These are phyloP conservation scores for Davidsoniella australis DNA, from an alignment of 2,329 filamentous ascomycete genomes.

Conservation along the genomic window DNA sequence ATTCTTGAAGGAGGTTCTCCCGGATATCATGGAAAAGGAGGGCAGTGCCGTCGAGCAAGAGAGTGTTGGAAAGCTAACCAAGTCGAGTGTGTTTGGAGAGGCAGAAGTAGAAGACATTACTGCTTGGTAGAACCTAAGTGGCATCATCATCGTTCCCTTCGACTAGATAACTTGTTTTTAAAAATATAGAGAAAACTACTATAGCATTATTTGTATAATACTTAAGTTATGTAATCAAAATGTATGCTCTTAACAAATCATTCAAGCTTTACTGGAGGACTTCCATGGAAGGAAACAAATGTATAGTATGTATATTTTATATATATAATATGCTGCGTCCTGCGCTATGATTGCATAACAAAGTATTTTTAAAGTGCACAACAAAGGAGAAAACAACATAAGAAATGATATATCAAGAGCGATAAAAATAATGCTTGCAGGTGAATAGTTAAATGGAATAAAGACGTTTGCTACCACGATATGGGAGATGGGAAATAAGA, in stretches of 20 bases:
- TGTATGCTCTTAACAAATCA: no score
- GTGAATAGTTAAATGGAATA: background rate
- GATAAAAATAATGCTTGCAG: background rate
- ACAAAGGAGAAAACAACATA: slow-evolving; percentile 1
- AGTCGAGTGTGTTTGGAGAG: slow-evolving; percentile 86
- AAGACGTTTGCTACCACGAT: background rate
- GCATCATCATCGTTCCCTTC: no score
- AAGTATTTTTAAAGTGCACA: background rate
- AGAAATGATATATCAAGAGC: background rate
- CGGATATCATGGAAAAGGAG: slow-evolving; percentile 67
- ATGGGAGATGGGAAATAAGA: slow-evolving; percentile 1
- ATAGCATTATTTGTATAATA: no score
- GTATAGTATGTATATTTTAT: no score
- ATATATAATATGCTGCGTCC: no score
- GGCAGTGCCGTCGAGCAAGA: slow-evolving; percentile 29
- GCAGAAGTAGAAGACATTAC: slow-evolving; percentile 94
- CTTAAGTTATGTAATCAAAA: no score
- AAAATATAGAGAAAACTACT: no score
- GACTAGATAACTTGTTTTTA: no score
- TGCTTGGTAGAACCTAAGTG: slow-evolving; percentile 46
- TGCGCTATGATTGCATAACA: background rate
- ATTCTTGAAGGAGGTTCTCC: slow-evolving; percentile 68
- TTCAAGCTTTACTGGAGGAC: no score
- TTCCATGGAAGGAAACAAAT: no score
- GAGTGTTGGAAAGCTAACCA: slow-evolving; percentile 48